Evolutionary conservation across 805 yeast species (phyloP).

Genomic region (Hanseniaspora osmophila): DNA sequence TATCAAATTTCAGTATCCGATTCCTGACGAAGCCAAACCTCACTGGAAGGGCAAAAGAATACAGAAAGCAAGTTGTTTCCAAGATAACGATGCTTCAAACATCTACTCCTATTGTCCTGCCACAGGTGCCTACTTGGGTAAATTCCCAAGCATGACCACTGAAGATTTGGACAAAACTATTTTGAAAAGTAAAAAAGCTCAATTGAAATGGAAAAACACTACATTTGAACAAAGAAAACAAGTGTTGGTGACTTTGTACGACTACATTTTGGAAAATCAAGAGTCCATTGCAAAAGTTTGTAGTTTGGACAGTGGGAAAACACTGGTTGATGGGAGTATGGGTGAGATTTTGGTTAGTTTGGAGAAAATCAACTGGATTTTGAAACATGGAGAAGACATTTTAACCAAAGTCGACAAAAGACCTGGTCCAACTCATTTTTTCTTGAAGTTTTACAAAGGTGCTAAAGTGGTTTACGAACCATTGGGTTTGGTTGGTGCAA

Average conservation of each 20-base stretch:
- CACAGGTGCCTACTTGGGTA: conserved; percentile 79
- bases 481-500: conserved; percentile 69
- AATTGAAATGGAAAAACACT: conserved; percentile 25
- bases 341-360: conserved; percentile 92
- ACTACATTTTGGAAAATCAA: conserved; percentile 68
- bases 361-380: conserved; percentile 84
- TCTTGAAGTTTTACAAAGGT: conserved; percentile 70
- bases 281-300: conserved; percentile 81
- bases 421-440: conserved; percentile 74
- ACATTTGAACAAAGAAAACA: conserved; percentile 52
- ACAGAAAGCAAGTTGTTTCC: conserved; percentile 44
- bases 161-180: conserved; percentile 62
- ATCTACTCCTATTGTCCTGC: conserved; percentile 92
- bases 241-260: conserved; percentile 55
- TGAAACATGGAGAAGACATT: conserved; percentile 65
- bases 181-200: conserved; percentile 22
- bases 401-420: conserved; percentile 51
- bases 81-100: conserved; percentile 45
- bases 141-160: conserved; percentile 46
- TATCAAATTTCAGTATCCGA: conserved; percentile 35
- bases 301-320: conserved; percentile 92
- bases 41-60: conserved; percentile 87
- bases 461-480: conserved; percentile 95
- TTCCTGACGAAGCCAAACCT: conserved; percentile 68
- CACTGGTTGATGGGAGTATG: conserved; percentile 89